phyloP scores from a whole-genome alignment of 176 grass and related monocot species.

The Rhynchospora pubera region DNA sequence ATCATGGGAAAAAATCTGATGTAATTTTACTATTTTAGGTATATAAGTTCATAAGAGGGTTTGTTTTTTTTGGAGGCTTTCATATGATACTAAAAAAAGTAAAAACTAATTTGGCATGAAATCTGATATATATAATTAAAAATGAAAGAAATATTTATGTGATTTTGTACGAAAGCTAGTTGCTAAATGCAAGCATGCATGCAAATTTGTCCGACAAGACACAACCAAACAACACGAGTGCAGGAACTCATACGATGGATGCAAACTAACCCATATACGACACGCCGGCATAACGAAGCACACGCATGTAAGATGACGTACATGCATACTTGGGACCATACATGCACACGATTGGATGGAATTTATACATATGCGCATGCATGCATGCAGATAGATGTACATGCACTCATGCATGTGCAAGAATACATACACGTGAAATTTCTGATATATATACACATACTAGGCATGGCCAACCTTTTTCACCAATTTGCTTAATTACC shows the following conservation, averaged over 20 bases:
- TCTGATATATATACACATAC: not conserved
- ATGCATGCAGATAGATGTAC: no score
- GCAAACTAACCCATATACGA: not conserved
- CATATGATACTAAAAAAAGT: not conserved
- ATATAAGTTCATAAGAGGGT: not conserved
- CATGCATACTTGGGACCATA: no score
- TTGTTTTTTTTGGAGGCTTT: not conserved
- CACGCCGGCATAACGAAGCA: not conserved
- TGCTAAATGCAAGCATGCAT: not conserved
- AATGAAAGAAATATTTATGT: not conserved
- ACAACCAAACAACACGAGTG: no score
- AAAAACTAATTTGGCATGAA: not conserved
- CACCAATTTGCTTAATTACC: conserved; percentile 22
- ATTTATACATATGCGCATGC: no score
- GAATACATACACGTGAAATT: no score
- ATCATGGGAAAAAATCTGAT: not conserved
- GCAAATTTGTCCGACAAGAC: no score
- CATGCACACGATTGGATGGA: no score
- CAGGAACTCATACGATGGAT: no score
- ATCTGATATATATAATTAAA: not conserved
- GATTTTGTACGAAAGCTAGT: not conserved
- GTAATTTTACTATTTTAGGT: not conserved
- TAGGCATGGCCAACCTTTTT: not conserved
- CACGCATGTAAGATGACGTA: not conserved
- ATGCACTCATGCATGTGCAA: not conserved